Conservation (phyloP, 768 basidiomycete genomes). For the Mycena haematopus region DNA sequence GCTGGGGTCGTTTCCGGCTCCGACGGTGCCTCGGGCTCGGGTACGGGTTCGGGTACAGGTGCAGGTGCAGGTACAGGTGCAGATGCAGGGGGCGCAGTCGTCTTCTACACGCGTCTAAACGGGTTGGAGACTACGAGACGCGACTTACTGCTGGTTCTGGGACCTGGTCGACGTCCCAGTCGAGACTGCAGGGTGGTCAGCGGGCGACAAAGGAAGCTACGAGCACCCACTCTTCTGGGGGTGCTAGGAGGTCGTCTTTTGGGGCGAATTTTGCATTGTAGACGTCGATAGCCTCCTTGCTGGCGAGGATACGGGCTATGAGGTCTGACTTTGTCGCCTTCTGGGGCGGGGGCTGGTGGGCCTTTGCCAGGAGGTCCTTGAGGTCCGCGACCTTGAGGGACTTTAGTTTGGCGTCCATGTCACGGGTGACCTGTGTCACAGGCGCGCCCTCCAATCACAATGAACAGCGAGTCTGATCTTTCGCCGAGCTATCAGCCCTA, state of each 20-base stretch:
- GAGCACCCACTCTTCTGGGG: slow-evolving; percentile 43
- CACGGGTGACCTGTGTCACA: not conserved
- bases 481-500: slow-evolving; percentile 29
- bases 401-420: slow-evolving; percentile 49
- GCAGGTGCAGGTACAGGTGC: slow-evolving; percentile 17
- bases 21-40: slow-evolving; percentile 5
- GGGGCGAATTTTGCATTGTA: slow-evolving; percentile 51
- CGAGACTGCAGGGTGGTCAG: slow-evolving; percentile 40
- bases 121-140: not conserved
- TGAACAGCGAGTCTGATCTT: slow-evolving; percentile 26
- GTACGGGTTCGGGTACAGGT: not conserved
- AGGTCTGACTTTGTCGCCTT: slow-evolving; percentile 74
- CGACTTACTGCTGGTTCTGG: slow-evolving; percentile 27
- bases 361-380: slow-evolving; percentile 69
- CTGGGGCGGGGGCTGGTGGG: slow-evolving; percentile 52
- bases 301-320: slow-evolving; percentile 64
- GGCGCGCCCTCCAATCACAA: slow-evolving; percentile 11
- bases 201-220: slow-evolving; percentile 1
- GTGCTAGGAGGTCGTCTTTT: slow-evolving; percentile 38
- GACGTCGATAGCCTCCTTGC: slow-evolving; percentile 53
- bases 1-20: slow-evolving; percentile 5
- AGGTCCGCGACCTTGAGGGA: slow-evolving; percentile 55
- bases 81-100: slow-evolving; percentile 19
- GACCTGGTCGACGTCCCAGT: slow-evolving; percentile 48
- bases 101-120: slow-evolving; percentile 23